Percentiles rank a stretch among this genome's conserved stretches.
These are phyloP conservation scores for Noccaea bulbosa DNA, from an alignment of 345 rosid species.

Conservation along the genomic window DNA sequence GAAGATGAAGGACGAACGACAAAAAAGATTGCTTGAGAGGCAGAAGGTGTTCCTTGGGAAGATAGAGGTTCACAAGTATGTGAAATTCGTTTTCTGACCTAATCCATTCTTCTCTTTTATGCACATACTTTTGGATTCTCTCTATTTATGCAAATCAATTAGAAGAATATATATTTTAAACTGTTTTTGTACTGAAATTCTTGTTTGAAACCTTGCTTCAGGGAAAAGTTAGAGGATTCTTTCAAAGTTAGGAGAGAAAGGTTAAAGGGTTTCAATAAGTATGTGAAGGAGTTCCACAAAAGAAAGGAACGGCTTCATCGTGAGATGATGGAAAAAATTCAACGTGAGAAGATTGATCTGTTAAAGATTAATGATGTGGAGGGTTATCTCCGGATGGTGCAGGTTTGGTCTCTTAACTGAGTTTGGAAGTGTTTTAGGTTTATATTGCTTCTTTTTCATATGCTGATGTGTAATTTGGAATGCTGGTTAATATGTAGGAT, in stretches of 20 bases:
- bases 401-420: conserved; percentile 57
- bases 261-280: conserved; percentile 82
- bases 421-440: conserved; percentile 14
- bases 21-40: conserved; percentile 90
- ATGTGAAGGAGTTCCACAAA: conserved; percentile 90
- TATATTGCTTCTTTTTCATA: conserved; percentile 21
- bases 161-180: neutral
- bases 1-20: conserved; percentile 94
- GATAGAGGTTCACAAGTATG: conserved; percentile 89
- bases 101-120: conserved; percentile 3
- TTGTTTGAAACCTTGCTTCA: conserved; percentile 42
- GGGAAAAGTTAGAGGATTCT: conserved; percentile 85
- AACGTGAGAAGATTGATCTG: conserved; percentile 90
- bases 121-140: conserved; percentile 4
- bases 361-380: conserved; percentile 94
- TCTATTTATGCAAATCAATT: neutral
- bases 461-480: neutral
- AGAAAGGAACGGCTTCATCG: conserved; percentile 88
- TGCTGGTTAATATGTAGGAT: conserved; percentile 52
- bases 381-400: conserved; percentile 95
- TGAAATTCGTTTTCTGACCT: conserved; percentile 5
- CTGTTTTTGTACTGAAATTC: neutral
- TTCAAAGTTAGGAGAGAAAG: conserved; percentile 86
- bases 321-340: conserved; percentile 90
- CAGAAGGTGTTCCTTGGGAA: conserved; percentile 94